Base-by-base conservation (phyloP, 1,139 yeast species). In the Hanseniaspora sp. region DNA sequence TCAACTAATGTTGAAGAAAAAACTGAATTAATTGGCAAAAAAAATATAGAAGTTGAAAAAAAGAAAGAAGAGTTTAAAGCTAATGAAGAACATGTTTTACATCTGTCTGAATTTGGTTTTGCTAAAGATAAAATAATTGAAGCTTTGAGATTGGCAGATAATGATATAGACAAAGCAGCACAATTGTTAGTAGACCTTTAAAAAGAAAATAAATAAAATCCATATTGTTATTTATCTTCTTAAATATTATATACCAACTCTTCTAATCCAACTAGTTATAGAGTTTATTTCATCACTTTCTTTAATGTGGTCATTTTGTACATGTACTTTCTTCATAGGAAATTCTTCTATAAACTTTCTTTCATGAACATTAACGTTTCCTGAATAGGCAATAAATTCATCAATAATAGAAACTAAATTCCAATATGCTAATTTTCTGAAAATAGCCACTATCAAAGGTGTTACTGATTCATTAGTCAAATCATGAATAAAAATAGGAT, bases 391-490 rank as follows among this genome's bases (percentile, higher is more conserved):
- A 48, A 85, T 75, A 63, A 86, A 90, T 67, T 92, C 98, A 60
- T 83, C 87, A 61, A 85, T 80, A 15, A 92, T 87, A 0, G 96
- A 82, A 7, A 88, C 87, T 17, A 86, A 78, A 9, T 95, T 83
- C 98, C 98, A 92, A 62, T 84, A 81, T 43, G 87, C 86, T 38
- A 86, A 71, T 62, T 86, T 86, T 35, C 98, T 71, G 45, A 88
- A 71, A 65, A 96, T 87, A 7, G 96, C 96, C 39, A 90, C 77
- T 2, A 87, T 79, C 52, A 92, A 72, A 37, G 94, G 80, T 0
- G 95, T 85, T 1, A 86, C 85, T 60, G 87, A 92, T 7, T 95
- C 88, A 0, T 97, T 97, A 64, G 86, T 90, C 31, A 83, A 71
- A 67, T 97, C 90, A 66, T 90, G 96, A 4, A 92, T 68, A 64